These are phyloP conservation scores for Liquidambar formosana DNA, from an alignment of 164 flowering plant genomes.

Conservation along the genomic window DNA sequence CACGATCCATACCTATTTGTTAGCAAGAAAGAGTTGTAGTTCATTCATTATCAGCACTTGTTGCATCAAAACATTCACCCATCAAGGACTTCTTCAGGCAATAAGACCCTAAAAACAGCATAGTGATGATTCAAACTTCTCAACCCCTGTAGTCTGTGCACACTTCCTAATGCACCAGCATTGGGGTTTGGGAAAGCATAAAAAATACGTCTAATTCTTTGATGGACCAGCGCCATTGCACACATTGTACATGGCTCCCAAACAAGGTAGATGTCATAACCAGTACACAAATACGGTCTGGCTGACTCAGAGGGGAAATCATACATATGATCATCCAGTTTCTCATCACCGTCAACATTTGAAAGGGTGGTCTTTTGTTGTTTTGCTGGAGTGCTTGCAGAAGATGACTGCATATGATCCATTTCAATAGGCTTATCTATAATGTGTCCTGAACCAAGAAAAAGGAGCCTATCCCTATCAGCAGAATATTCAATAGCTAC, in stretches of 20 bases:
- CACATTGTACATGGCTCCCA: conserved; percentile 98
- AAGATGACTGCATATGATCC: conserved; percentile 25
- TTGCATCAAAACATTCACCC: too few species aligned
- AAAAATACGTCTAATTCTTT: conserved; percentile 78
- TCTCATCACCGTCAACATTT: conserved; percentile 27
- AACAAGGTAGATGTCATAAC: conserved; percentile 79
- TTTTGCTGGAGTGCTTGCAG: conserved; percentile 45
- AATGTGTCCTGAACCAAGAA: conserved; percentile 35
- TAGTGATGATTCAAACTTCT: conserved; percentile 92
- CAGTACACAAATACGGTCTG: conserved; percentile 90
- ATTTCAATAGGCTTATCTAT: conserved; percentile 25
- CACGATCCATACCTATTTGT: too few species aligned
- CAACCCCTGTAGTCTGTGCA: conserved; percentile 86
- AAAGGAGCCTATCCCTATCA: conserved; percentile 68
- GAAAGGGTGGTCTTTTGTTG: conserved; percentile 47
- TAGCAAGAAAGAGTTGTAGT: too few species aligned
- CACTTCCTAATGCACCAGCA: conserved; percentile 82
- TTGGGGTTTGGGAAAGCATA: conserved; percentile 77
- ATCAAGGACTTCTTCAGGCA: conserved; percentile 41
- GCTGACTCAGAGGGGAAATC: conserved; percentile 28
- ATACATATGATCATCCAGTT: conserved; percentile 21
- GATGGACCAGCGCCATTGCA: conserved; percentile 97
- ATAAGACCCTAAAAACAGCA: conserved; percentile 76
- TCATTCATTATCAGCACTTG: too few species aligned
- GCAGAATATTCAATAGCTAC: conserved; percentile 87